These are phyloP conservation scores for Sanguinoderma infundibulare DNA, from an alignment of 1,284 basidiomycete genomes.

Conservation along the genomic window DNA sequence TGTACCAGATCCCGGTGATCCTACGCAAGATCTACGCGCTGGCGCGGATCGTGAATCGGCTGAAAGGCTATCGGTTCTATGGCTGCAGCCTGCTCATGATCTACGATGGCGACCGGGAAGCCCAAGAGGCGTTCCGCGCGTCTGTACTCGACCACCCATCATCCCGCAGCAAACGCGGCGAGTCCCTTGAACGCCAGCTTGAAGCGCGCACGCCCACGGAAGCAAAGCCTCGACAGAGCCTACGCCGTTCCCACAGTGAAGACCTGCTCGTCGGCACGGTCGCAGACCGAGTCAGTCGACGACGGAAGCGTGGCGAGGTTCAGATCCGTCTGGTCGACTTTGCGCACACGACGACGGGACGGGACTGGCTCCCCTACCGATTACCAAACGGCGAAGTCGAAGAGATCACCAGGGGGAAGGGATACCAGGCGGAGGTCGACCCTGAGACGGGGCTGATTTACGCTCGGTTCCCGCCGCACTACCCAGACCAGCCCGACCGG, in stretches of 20 bases:
- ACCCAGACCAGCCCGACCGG: slow-evolving; percentile 87
- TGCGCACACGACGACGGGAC: slow-evolving; percentile 96
- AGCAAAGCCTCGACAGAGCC: slow-evolving; percentile 38
- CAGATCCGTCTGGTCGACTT: slow-evolving; percentile 98
- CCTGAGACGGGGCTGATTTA: slow-evolving; percentile 79
- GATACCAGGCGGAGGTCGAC: slow-evolving; percentile 83
- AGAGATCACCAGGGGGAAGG: slow-evolving; percentile 67
- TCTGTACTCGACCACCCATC: slow-evolving; percentile 69
- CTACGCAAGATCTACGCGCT: slow-evolving; percentile 94
- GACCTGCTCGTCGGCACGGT: slow-evolving; percentile 70
- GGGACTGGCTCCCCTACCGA: slow-evolving; percentile 82
- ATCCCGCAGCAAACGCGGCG: slow-evolving; percentile 74
- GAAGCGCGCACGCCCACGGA: slow-evolving; percentile 18
- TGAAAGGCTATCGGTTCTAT: slow-evolving; percentile 97
- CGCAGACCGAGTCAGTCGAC: slow-evolving; percentile 59
- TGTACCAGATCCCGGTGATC: slow-evolving; percentile 91
- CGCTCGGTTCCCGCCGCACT: slow-evolving; percentile 92
- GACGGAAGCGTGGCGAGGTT: slow-evolving; percentile 85
- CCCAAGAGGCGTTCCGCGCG: slow-evolving; percentile 75
- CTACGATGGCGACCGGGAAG: slow-evolving; percentile 93
- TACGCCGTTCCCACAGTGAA: slow-evolving; percentile 78
- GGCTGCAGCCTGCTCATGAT: slow-evolving; percentile 97
- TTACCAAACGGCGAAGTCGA: slow-evolving; percentile 44
- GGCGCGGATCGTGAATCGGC: slow-evolving; percentile 85
- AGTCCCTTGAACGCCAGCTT: slow-evolving; percentile 69